Evolutionary conservation across 306 rosid genomes (phyloP).

Genomic region (Alnus rubra): DNA sequence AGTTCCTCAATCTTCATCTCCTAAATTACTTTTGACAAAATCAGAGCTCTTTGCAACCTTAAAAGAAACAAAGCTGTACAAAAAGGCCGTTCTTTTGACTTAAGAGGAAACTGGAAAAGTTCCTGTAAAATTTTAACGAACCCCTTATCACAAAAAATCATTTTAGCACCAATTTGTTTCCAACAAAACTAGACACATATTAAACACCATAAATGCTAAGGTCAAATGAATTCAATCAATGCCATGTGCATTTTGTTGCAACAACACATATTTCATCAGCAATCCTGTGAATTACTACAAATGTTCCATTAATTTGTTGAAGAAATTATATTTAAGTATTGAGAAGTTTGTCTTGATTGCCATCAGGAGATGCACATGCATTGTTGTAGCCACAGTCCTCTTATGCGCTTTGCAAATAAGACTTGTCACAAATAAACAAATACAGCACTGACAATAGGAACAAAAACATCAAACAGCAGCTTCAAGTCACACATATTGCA

Average conservation of each 20-base stretch:
- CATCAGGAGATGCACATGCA: background rate
- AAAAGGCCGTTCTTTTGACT: background rate
- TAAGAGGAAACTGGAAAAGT: background rate
- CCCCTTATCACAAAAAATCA: background rate
- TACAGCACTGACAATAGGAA: background rate
- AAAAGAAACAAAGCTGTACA: background rate
- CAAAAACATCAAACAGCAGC: background rate
- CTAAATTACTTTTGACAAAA: background rate
- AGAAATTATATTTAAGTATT: background rate
- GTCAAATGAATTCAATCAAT: background rate
- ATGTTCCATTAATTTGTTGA: background rate
- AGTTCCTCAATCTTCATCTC: slow-evolving; percentile 8
- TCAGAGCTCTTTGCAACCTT: background rate
- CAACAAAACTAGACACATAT: background rate
- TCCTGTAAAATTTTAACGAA: background rate
- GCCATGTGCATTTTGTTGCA: background rate
- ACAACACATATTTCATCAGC: background rate
- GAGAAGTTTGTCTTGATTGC: background rate
- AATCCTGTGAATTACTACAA: background rate
- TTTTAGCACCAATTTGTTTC: background rate
- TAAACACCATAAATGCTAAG: background rate
- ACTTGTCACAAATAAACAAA: background rate
- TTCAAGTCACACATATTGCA: background rate
- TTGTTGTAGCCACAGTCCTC: background rate
- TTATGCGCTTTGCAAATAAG: background rate